Percentiles rank a stretch among this genome's conserved stretches.
These are phyloP conservation scores for Aspergillus melleus DNA, from an alignment of 2,329 filamentous ascomycete species.

Conservation along the genomic window DNA sequence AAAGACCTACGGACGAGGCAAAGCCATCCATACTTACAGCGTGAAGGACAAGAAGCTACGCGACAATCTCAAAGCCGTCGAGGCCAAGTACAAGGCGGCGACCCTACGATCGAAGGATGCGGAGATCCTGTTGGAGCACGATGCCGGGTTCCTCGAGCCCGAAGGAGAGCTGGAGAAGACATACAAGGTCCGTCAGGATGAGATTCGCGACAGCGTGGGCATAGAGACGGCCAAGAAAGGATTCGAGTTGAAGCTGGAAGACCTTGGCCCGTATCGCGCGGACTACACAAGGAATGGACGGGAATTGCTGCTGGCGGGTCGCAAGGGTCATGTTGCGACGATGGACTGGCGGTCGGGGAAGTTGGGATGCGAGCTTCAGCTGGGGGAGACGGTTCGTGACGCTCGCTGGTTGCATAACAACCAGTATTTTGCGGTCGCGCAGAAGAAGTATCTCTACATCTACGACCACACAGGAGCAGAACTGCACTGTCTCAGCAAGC, in stretches of 20 bases:
- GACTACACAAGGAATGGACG: slow-evolving; percentile 90
- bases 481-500: slow-evolving; percentile 85
- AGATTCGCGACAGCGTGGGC: slow-evolving; percentile 72
- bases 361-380: slow-evolving; percentile 84
- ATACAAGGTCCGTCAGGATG: slow-evolving; percentile 87
- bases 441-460: slow-evolving; percentile 96
- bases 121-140: slow-evolving; percentile 89
- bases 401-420: slow-evolving; percentile 93
- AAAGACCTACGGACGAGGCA: slow-evolving; percentile 80
- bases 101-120: slow-evolving; percentile 86
- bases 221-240: slow-evolving; percentile 87
- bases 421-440: slow-evolving; percentile 87
- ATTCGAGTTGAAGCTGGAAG: slow-evolving; percentile 82
- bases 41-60: slow-evolving; percentile 90
- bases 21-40: slow-evolving; percentile 67
- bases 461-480: slow-evolving; percentile 91
- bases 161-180: slow-evolving; percentile 88
- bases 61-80: slow-evolving; percentile 73
- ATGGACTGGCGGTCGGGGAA: slow-evolving; percentile 97
- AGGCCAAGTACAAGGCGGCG: slow-evolving; percentile 79
- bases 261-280: slow-evolving; percentile 80
- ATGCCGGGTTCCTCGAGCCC: slow-evolving; percentile 79
- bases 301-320: slow-evolving; percentile 78
- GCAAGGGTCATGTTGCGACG: slow-evolving; percentile 91
- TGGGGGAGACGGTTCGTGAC: slow-evolving; percentile 87